Base-by-base conservation (phyloP, 352 stramenopile genomes). In the Globisporangium rhizosaccharum region DNA sequence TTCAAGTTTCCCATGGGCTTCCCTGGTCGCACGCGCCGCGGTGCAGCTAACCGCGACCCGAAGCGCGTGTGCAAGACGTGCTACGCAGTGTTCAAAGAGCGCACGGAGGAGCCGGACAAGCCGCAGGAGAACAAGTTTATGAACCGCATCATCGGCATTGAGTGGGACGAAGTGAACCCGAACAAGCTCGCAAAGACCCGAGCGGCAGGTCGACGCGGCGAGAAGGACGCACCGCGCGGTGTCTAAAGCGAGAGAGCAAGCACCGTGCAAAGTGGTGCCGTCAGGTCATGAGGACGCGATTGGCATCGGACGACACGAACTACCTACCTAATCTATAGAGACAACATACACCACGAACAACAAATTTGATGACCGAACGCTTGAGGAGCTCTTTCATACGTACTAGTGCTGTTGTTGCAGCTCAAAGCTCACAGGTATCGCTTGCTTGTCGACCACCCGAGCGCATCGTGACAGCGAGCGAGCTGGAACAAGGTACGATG, bases 91-190 rank as follows among this genome's bases (percentile, higher is more conserved):
- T 91, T 94, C 60, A 92, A 91, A 63, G 85, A 92, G 68, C 85
- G 85, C 63, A 77, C 73, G 17, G 80, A 85, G 8, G 62, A 86
- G 20, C 76, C 79, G 39, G 72, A 88, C 44, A 88, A 86, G 70
- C 68, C 62, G 56, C 65, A 82, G 44, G 70, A 87, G 59, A 79
- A 59, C 51, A 69, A 68, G 58, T 94, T 94, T 61, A 70, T 94
- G 11, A 84, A 77, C 50, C 82, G 85, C 56, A 76, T 92, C 51
- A 90, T 94, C 49, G 87, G 87, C 60, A 75, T 94, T 56, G 85
- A 94, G 56, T 94, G 85, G 85, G 85, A 94, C 71, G 85, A 94
- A 56, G 81, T 94, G n/a, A 94, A 94, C 72, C 85, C 85, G 30
- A 81, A 94, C 61, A 94, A 94, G 64, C 67, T 94, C 30, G 62